Base-by-base conservation (phyloP, 2,329 filamentous ascomycete species). In the Neonectria punicea region DNA sequence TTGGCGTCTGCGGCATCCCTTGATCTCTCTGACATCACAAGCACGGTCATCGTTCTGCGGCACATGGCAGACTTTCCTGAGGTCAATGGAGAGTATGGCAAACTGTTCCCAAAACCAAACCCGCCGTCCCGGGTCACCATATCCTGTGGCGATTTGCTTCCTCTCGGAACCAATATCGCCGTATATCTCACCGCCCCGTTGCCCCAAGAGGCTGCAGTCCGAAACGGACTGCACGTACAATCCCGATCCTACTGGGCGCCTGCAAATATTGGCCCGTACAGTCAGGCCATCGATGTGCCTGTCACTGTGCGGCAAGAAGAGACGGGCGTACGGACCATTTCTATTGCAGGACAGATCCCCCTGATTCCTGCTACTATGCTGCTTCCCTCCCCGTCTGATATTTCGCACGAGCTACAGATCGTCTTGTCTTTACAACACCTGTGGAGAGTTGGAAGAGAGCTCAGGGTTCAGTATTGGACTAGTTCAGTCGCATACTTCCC, bases 251-350 rank as follows among this genome's bases (percentile, higher is more conserved):
- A 98, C 83, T 99, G 96, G 96, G 96, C 96, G 0, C 96, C 96
- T 0, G 95, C 96, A 20, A 98, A 98, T 75, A 98, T 99, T 58
- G 96, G 96, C 0, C 96, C 96, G 0, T 98, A 98, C 79, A 98
- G 94, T 61, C 96, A 99, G 81, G 93, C 94, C 4, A 89, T 96
- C 54, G 84, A 86, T 2, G 80, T 88, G 11, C 80, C 76, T 4
- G 59, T 80, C 13, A 72, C 71, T 16, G 58, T 61, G 13, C 53
- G 57, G 8, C 39, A 57, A 5, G 59, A 65, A 16, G 53, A 58
- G n/a, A 67, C 65, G 5, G 72, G 74, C 2, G 66, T 79, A 2
- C 76, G 79, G 41, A 65, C 79, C 1, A 80, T 95, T 16, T 90
- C 89, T 59, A 85, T 98, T 39, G 94, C 96, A 0, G 96, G 96